Conservation (phyloP, 2,329 filamentous ascomycete genomes). For the Cryphonectria japonica region DNA sequence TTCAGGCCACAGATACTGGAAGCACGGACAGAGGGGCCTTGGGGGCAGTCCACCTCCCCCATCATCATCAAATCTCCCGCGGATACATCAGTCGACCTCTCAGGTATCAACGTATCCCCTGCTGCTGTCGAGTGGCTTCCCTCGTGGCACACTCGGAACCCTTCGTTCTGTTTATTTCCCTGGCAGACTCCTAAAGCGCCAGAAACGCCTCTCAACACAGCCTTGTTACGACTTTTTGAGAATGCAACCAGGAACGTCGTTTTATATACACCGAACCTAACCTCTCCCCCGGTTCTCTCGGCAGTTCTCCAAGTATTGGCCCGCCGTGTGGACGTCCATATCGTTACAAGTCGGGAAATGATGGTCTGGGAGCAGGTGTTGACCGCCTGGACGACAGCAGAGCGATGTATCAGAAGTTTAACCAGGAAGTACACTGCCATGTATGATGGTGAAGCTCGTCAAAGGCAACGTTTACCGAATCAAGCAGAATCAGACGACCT, state of each 20-base stretch:
- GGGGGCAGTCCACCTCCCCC: conserved; percentile 27
- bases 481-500: conserved; percentile 31
- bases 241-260: conserved; percentile 63
- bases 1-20: background rate
- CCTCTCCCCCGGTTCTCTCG: conserved; percentile 65
- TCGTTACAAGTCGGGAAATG: conserved; percentile 70
- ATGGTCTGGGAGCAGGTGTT: conserved; percentile 83
- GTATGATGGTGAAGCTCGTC: background rate
- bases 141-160: conserved; percentile 73
- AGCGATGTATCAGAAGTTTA: conserved; percentile 63
- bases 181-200: conserved; percentile 59
- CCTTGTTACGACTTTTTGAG: conserved; percentile 63
- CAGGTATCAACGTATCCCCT: conserved; percentile 47
- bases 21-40: conserved; percentile 12
- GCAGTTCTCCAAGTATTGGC: conserved; percentile 63
- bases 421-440: conserved; percentile 53
- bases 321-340: conserved; percentile 68
- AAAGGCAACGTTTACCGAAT: conserved; percentile 36
- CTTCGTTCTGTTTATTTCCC: conserved; percentile 62
- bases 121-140: conserved; percentile 58
- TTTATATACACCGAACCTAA: conserved; percentile 80
- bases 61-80: conserved; percentile 31
- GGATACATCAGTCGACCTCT: conserved; percentile 19
- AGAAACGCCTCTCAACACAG: conserved; percentile 68
- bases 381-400: conserved; percentile 75